Evolutionary conservation across 2,329 filamentous ascomycete genomes (phyloP), one percentile per base, ranked within the genome.

Genomic region (Scytalidium sp.): DNA sequence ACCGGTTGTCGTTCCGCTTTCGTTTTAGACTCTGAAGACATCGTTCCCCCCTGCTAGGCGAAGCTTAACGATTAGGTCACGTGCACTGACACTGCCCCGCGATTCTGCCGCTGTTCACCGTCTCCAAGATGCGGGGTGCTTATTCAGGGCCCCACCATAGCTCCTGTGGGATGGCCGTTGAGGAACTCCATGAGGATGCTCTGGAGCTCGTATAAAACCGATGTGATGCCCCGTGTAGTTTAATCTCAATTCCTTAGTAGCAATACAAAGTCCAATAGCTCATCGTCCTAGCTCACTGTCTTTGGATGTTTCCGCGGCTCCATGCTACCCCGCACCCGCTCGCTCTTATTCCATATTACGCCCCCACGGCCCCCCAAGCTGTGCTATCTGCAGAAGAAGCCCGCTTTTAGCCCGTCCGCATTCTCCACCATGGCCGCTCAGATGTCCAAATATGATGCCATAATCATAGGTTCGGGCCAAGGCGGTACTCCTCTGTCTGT

Each of bases 401-500:
- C 32, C 7, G 13, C 32, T 7, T 4, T n/a, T 9, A 36, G 5
- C 17, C 4, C 32, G 11, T n/a, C 17, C 13, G 13, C 17, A 9
- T 36, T 15, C 17, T 36, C 32, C 13, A 36, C 32, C 13, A 36
- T 36, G 32, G 17, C 32, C 13, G 15, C 8, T n/a, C 15, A 10
- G 17, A 36, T n/a, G 17, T 9, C 15, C 13, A 36, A 36, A 36
- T 75, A 68, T 60, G 65, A 72, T 42, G 66, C 65, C 36, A 61
- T 80, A 6, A 66, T 81, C 54, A 68, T 81, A 54, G 78, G 78
- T 48, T 80, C 78, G 17, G 77, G 78, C 41, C 76, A 80, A 62
- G 67, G 67, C 40, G 76, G 75, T 27, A 78, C 73, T 2, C 76
- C 76, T 1, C 66, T 80, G 2, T 75, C 76, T 46, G 64, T 66